Percentiles rank a stretch among this genome's conserved stretches.
These are phyloP conservation scores for Magnolia kwangsiensis DNA, from an alignment of 164 flowering plant genomes.

Conservation along the genomic window DNA sequence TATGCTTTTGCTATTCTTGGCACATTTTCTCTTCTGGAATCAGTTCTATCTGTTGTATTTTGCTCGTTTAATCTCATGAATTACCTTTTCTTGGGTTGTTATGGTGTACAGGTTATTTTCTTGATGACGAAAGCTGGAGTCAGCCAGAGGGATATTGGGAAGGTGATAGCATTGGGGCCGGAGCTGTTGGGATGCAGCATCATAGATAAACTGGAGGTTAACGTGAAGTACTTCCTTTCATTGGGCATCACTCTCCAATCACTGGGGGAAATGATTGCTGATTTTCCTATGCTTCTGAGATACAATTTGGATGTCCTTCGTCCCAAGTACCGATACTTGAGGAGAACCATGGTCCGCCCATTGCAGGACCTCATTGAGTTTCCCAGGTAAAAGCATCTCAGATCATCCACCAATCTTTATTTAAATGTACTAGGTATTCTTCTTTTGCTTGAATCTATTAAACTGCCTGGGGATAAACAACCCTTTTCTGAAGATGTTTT, in stretches of 20 bases:
- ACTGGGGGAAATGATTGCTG: slow-evolving; percentile 83
- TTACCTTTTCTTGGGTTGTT: not conserved
- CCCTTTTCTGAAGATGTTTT: too few relatives aligned
- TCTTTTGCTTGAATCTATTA: not conserved
- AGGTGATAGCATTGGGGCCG: slow-evolving; percentile 81
- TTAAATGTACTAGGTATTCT: too few relatives aligned
- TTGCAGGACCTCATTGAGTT: slow-evolving; percentile 81
- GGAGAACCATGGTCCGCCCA: slow-evolving; percentile 84
- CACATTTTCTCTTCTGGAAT: too few relatives aligned
- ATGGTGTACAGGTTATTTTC: slow-evolving; percentile 64
- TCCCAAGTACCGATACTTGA: slow-evolving; percentile 79
- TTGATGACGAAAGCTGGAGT: slow-evolving; percentile 88
- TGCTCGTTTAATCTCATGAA: too few relatives aligned
- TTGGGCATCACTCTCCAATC: slow-evolving; percentile 55
- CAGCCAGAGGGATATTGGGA: slow-evolving; percentile 57
- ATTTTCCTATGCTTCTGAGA: slow-evolving; percentile 81
- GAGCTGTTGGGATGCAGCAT: slow-evolving; percentile 90
- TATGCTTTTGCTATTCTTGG: too few relatives aligned
- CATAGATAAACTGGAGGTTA: slow-evolving; percentile 62
- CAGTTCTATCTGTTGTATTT: too few relatives aligned
- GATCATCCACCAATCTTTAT: not conserved
- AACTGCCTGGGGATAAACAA: too few relatives aligned
- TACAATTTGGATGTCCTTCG: slow-evolving; percentile 77
- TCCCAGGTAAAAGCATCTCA: slow-evolving; percentile 57
- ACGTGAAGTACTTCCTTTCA: slow-evolving; percentile 79